phyloP scores from a whole-genome alignment of 345 rosid genomes.

The Euphorbia peplus region DNA sequence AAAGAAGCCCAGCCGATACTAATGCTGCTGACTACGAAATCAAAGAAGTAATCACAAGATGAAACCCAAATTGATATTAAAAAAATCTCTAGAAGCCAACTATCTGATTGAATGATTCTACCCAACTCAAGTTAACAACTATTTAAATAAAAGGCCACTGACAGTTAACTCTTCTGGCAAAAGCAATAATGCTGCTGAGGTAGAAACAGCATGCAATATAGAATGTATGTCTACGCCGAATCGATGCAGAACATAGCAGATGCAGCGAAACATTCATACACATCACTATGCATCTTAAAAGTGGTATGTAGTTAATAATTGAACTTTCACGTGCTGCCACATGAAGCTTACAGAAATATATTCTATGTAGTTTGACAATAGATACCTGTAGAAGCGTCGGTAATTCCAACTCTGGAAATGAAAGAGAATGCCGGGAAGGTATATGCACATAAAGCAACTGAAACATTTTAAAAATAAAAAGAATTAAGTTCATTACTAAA shows the following conservation, averaged over 20 bases:
- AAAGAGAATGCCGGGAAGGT: conserved; percentile 77
- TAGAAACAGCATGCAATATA: background rate
- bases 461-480: conserved; percentile 21
- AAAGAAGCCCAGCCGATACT: conserved; percentile 86
- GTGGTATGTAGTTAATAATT: conserved; percentile 1
- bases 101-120: background rate
- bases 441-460: conserved; percentile 90
- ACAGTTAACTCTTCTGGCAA: background rate
- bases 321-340: background rate
- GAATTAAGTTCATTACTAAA: conserved; percentile 14
- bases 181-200: background rate
- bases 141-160: background rate
- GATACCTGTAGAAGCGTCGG: conserved; percentile 87
- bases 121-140: background rate
- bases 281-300: background rate
- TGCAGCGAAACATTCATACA: background rate
- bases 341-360: background rate
- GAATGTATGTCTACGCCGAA: background rate
- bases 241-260: background rate
- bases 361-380: conserved; percentile 6
- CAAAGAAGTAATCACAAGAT: conserved; percentile 18
- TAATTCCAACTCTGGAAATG: conserved; percentile 83
- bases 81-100: background rate
- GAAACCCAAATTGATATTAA: background rate
- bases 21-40: conserved; percentile 79